Evolutionary conservation across 1,139 yeast genomes (phyloP).

Genomic region (Pichia sp.): DNA sequence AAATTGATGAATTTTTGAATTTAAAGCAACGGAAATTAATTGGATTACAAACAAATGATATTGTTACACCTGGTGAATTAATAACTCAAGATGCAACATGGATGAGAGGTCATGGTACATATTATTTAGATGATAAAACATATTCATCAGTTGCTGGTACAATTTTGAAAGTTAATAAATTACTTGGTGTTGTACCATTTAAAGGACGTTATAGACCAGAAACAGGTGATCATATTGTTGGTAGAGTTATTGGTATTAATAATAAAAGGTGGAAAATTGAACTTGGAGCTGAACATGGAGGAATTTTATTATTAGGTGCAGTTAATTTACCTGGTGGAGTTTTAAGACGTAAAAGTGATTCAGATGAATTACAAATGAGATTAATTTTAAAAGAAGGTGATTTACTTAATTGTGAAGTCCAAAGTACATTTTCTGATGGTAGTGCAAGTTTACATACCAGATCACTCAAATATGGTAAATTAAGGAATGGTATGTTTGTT

Average conservation of each 20-base stretch:
- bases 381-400: constrained; percentile 95
- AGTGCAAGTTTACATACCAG: constrained; percentile 92
- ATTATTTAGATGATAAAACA: constrained; percentile 61
- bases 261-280: constrained; percentile 95
- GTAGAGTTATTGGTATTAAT: constrained; percentile 91
- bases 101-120: constrained; percentile 99
- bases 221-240: constrained; percentile 94
- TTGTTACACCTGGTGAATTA: constrained; percentile 95
- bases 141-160: constrained; percentile 92
- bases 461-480: constrained; percentile 88
- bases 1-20: constrained; percentile 13
- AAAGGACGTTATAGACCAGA: constrained; percentile 87
- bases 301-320: constrained; percentile 85
- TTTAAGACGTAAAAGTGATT: constrained; percentile 84
- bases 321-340: constrained; percentile 98
- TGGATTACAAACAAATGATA: constrained; percentile 10
- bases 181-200: constrained; percentile 78
- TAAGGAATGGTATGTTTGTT: constrained; percentile 81
- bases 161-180: constrained; percentile 75
- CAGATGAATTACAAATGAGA: constrained; percentile 96
- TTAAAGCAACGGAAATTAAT: constrained; percentile 9
- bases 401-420: constrained; percentile 91
- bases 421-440: constrained; percentile 81
- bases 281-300: constrained; percentile 89
- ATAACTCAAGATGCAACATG: constrained; percentile 92